Percentiles rank a stretch among this genome's conserved stretches.
phyloP scores from a whole-genome alignment of 2,329 filamentous ascomycete genomes.

The Rutstroemia sp. region DNA sequence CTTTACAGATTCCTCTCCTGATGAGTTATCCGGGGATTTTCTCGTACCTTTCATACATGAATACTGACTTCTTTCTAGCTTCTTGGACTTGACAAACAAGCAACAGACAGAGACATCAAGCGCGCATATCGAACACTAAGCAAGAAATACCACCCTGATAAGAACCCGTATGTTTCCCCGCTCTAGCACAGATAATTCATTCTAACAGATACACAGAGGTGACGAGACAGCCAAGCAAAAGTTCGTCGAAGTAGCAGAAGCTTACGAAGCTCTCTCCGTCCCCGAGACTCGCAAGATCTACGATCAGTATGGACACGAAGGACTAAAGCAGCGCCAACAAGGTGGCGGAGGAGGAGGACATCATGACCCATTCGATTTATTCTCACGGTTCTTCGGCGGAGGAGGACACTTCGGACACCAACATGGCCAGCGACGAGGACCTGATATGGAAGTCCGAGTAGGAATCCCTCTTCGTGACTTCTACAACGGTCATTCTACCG shows the following conservation, averaged over 20 bases:
- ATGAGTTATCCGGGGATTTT: background rate
- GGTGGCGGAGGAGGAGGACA: constrained; percentile 54
- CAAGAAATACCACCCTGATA: constrained; percentile 96
- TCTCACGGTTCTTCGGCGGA: constrained; percentile 93
- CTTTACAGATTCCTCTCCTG: constrained; percentile 33
- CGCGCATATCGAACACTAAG: constrained; percentile 84
- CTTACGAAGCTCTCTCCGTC: constrained; percentile 86
- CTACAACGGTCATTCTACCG: constrained; percentile 80
- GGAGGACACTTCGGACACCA: constrained; percentile 60
- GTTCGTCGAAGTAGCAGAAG: constrained; percentile 90
- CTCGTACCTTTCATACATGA: background rate
- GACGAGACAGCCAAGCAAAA: constrained; percentile 77
- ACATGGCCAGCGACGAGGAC: constrained; percentile 68
- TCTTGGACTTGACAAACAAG: constrained; percentile 70
- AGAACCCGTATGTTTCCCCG: constrained; percentile 70
- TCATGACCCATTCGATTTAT: constrained; percentile 92
- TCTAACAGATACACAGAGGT: constrained; percentile 43
- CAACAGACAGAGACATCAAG: constrained; percentile 84
- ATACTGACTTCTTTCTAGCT: constrained; percentile 42
- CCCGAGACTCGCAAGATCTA: constrained; percentile 79
- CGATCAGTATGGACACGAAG: constrained; percentile 89
- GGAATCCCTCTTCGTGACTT: constrained; percentile 78
- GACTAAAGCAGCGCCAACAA: constrained; percentile 73
- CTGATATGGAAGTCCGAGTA: constrained; percentile 82
- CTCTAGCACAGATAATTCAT: background rate